Percentiles rank a stretch among this genome's conserved stretches.
phyloP scores from a whole-genome alignment of 176 grass and related monocot species.

The Tillandsia leiboldiana region DNA sequence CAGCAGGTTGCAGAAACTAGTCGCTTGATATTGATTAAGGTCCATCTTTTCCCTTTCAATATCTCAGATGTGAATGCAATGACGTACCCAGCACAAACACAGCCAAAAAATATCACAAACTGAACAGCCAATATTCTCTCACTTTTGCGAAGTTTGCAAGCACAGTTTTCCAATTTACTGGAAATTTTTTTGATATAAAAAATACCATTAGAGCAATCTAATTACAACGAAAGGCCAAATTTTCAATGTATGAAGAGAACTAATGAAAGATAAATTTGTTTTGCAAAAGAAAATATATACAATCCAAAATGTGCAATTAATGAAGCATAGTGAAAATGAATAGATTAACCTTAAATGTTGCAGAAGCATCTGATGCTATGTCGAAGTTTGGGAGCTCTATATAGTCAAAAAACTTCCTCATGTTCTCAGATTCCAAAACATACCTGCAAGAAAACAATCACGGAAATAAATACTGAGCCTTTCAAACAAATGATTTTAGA shows the following conservation, averaged over 20 bases:
- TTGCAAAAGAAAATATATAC: background rate
- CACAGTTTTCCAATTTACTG: background rate
- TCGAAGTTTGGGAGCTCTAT: constrained; percentile 53
- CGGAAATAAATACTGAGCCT: background rate
- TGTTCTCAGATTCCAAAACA: constrained; percentile 33
- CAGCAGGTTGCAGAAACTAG: background rate
- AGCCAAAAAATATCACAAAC: background rate
- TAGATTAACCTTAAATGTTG: constrained; percentile 49
- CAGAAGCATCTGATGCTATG: constrained; percentile 43
- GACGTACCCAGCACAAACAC: background rate
- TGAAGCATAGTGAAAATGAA: background rate
- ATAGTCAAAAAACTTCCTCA: constrained; percentile 51
- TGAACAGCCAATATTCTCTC: background rate
- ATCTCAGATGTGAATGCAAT: background rate
- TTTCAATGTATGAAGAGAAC: too few relatives aligned
- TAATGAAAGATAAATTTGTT: too few relatives aligned
- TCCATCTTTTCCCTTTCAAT: background rate
- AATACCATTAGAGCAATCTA: too few relatives aligned
- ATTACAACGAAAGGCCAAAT: too few relatives aligned
- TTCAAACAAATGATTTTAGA: background rate
- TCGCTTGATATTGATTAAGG: background rate
- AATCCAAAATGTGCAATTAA: background rate
- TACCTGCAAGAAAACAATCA: constrained; percentile 27
- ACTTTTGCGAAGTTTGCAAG: background rate
- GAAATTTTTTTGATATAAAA: too few relatives aligned